Conservation (phyloP, 2,329 filamentous ascomycete genomes). For the Zopfia rhizophila region DNA sequence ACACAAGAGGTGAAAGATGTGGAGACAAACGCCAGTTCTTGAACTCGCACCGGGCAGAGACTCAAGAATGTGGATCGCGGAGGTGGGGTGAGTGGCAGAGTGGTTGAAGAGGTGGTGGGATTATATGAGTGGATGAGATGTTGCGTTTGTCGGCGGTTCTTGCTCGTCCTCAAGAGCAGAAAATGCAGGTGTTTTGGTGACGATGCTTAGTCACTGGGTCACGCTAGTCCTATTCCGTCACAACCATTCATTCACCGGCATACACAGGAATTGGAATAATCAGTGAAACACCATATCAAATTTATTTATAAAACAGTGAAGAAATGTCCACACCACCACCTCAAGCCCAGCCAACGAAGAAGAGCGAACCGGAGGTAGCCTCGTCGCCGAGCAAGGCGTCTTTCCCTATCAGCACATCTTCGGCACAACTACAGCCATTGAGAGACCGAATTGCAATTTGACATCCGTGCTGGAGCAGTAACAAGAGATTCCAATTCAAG, state of each 20-base stretch:
- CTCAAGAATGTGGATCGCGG: slow-evolving; percentile 20
- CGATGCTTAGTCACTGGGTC: background rate
- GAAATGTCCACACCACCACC: slow-evolving; percentile 39
- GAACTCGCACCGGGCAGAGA: slow-evolving; percentile 48
- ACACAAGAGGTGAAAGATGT: background rate
- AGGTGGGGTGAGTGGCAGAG: slow-evolving; percentile 23
- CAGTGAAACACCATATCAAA: slow-evolving; percentile 2
- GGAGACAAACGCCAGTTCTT: no score
- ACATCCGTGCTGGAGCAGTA: slow-evolving; percentile 99
- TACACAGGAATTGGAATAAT: slow-evolving; percentile 1
- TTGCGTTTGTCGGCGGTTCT: background rate
- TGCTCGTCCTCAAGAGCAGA: slow-evolving; percentile 28
- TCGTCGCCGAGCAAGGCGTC: slow-evolving; percentile 46
- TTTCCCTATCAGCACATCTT: slow-evolving; percentile 84
- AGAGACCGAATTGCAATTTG: slow-evolving; percentile 95
- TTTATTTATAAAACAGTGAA: background rate
- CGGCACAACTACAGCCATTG: slow-evolving; percentile 95
- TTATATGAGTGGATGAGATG: background rate
- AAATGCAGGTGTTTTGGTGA: slow-evolving; percentile 39
- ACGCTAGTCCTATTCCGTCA: slow-evolving; percentile 9
- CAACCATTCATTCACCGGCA: slow-evolving; percentile 15
- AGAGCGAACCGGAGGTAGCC: slow-evolving; percentile 35
- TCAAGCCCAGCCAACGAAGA: slow-evolving; percentile 28
- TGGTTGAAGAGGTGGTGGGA: slow-evolving; percentile 21
- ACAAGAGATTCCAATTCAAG: no score